phyloP scores from a whole-genome alignment of 2,329 filamentous ascomycete species.

The Alternaria dauci region DNA sequence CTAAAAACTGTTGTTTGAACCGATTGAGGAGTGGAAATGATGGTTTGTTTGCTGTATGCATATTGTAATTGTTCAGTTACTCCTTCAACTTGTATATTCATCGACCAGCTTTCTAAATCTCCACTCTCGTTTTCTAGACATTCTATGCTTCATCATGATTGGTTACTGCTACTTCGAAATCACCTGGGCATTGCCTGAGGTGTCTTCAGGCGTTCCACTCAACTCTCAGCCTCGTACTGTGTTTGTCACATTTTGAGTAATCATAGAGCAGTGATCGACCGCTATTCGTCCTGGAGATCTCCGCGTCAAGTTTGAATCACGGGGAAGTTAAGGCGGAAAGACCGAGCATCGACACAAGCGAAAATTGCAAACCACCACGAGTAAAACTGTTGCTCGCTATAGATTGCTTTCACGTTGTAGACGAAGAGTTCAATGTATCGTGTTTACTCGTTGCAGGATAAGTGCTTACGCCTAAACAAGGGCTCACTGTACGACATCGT shows the following conservation, averaged over 20 bases:
- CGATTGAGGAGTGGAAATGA: background rate
- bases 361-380: too few species aligned
- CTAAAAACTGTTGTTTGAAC: background rate
- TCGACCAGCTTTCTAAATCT: background rate
- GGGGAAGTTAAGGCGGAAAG: too few species aligned
- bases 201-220: background rate
- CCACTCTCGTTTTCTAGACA: background rate
- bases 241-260: background rate
- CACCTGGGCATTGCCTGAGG: background rate
- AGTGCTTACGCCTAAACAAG: too few species aligned
- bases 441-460: too few species aligned
- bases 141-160: background rate
- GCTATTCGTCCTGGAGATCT: background rate
- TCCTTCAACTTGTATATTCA: background rate
- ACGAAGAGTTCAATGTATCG: too few species aligned
- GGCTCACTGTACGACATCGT: too few species aligned
- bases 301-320: too few species aligned
- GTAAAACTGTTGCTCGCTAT: too few species aligned
- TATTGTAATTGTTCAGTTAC: background rate
- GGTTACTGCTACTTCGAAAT: background rate
- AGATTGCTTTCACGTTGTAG: too few species aligned
- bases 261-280: background rate
- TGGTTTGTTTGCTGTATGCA: background rate
- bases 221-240: background rate
- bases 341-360: too few species aligned